These are phyloP conservation scores for Mortierella sp. DNA, from an alignment of 371 early-diverging fungal genomes.

Conservation along the genomic window DNA sequence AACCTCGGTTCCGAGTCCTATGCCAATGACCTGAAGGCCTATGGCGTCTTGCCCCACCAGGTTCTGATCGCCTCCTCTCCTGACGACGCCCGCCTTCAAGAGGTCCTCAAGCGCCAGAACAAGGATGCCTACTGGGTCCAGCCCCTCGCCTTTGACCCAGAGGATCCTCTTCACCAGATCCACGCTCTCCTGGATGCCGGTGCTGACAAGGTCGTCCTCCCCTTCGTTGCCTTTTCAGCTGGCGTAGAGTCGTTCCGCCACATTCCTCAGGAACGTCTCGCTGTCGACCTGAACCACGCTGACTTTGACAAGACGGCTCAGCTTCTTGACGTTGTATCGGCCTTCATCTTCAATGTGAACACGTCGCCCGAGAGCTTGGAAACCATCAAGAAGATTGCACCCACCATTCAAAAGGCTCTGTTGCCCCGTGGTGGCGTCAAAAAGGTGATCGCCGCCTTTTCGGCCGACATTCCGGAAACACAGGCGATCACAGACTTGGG, in stretches of 20 bases:
- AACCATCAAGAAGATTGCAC: slow-evolving; percentile 41
- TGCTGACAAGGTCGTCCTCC: slow-evolving; percentile 66
- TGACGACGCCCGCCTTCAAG: slow-evolving; percentile 26
- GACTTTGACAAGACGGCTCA: slow-evolving; percentile 22
- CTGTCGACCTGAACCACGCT: slow-evolving; percentile 25
- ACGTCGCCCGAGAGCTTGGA: slow-evolving; percentile 50
- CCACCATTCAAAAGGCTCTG: slow-evolving; percentile 30
- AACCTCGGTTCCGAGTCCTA: slow-evolving; percentile 57
- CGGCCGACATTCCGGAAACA: slow-evolving; percentile 28
- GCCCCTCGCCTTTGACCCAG: slow-evolving; percentile 59
- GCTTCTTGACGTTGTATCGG: slow-evolving; percentile 33
- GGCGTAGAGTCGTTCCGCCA: slow-evolving; percentile 35
- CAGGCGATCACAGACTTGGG: slow-evolving; percentile 38
- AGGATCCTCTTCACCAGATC: slow-evolving; percentile 55
- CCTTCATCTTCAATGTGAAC: slow-evolving; percentile 34
- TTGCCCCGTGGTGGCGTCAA: slow-evolving; percentile 49
- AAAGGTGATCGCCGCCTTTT: slow-evolving; percentile 32
- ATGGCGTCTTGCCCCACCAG: slow-evolving; percentile 57
- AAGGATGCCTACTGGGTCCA: slow-evolving; percentile 63
- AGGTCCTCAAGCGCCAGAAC: slow-evolving; percentile 33
- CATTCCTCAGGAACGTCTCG: slow-evolving; percentile 54
- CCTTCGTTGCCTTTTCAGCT: slow-evolving; percentile 49
- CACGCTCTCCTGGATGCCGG: slow-evolving; percentile 69
- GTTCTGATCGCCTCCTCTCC: slow-evolving; percentile 36
- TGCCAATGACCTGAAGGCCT: slow-evolving; percentile 55